Base-by-base conservation (phyloP, 2,329 filamentous ascomycete genomes). In the Didymella arachidicola region DNA sequence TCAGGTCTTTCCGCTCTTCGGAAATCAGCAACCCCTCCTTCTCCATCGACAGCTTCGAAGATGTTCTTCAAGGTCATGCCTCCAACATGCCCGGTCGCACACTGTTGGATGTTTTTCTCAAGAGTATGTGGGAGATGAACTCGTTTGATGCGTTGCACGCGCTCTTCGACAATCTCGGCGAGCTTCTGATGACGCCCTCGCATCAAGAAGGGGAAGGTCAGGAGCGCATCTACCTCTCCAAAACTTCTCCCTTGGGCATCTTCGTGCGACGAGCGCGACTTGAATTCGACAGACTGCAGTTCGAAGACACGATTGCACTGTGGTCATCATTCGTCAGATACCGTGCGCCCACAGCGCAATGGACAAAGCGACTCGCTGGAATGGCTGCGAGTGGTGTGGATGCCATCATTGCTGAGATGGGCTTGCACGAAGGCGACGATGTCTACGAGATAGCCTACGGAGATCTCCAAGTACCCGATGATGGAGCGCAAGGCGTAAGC, bases 101-200 rank as follows among this genome's bases (percentile, higher is more conserved):
- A n/a, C 79, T 97, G n/a, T 95, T 93, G 87, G 93, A 98, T 72
- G 80, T 90, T 2, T 91, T 97, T 56, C 83, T 98, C 12, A 85
- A 86, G 54, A 89, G 88, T 62, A 80, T 98, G 25, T 98, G 95
- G 94, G 83, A 84, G 16, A 86, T 98, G 64, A 87, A 93, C 71
- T 94, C 90, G 19, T 84, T 96, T 11, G 87, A 98, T 77, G 86
- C 88, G 0, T 79, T 98, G n/a, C 87, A 93, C 70, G 81, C 82
- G 2, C 94, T 96, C 74, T 91, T 96, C 71, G 83, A 84, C 29
- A 79, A 80, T 22, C 81, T 90, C 16, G 77, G 80, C 4, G 76
- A 78, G 25, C 78, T 91, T 30, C 77, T 95, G 47, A 82, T 81
- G 54, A 89, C 86, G 25, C 50, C 62, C 8, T 51, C 64, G 30